Conservation (phyloP, 2,329 filamentous ascomycete genomes). For the Gnomoniopsis smithogilvyi region DNA sequence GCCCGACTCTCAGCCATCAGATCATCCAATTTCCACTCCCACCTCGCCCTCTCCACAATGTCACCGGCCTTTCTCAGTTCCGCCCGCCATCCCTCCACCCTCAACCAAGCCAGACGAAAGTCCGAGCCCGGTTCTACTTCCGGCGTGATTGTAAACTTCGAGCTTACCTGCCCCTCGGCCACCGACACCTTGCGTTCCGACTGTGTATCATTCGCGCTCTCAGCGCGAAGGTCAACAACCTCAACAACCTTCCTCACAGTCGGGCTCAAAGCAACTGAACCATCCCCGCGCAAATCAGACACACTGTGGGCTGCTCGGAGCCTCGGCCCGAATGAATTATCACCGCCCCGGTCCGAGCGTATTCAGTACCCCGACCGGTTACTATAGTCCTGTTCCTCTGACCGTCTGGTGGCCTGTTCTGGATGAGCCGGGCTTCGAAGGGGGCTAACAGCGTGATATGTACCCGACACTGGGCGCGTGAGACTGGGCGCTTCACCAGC, state of each 20-base stretch:
- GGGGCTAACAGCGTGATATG: background rate
- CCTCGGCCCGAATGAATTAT: conserved; percentile 7
- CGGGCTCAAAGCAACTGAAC: background rate
- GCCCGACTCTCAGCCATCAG: background rate
- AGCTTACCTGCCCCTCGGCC: conserved; percentile 5
- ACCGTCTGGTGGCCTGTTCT: background rate
- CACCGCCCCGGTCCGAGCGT: conserved; percentile 31
- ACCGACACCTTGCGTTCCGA: conserved; percentile 3
- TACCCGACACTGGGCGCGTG: conserved; percentile 1
- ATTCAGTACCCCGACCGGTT: conserved; percentile 29
- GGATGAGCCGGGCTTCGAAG: background rate
- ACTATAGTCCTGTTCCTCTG: background rate
- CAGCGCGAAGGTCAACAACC: conserved; percentile 1
- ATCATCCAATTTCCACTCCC: conserved; percentile 29
- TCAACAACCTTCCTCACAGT: background rate
- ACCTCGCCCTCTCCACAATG: conserved; percentile 30
- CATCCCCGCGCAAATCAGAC: background rate
- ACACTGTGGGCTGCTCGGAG: background rate
- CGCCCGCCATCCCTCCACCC: conserved; percentile 35
- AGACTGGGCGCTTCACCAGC: background rate
- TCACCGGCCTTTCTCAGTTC: conserved; percentile 29
- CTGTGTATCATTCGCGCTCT: conserved; percentile 15
- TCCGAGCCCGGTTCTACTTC: conserved; percentile 17
- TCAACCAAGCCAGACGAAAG: conserved; percentile 34
- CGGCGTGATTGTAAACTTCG: conserved; percentile 9